These are phyloP conservation scores for Collybia nuda DNA, from an alignment of 768 basidiomycete genomes.

Conservation along the genomic window DNA sequence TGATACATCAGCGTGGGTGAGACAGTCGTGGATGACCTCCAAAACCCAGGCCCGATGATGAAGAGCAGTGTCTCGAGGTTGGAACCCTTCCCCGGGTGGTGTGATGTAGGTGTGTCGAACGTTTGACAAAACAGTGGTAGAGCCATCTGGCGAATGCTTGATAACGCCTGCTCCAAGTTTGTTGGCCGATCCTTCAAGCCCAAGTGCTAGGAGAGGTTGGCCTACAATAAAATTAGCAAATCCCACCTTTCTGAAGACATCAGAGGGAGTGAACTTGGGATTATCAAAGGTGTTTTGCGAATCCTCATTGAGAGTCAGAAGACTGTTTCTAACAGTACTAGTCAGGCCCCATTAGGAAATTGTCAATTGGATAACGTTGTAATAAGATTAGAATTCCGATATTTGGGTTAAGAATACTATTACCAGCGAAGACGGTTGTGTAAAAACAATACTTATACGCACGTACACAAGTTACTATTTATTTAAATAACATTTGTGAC, in stretches of 20 bases:
- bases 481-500: too few species aligned
- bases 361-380: too few species aligned
- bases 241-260: too few species aligned
- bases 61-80: slow-evolving; percentile 91
- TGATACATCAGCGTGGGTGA: slow-evolving; percentile 64
- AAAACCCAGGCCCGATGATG: slow-evolving; percentile 95
- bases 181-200: slow-evolving; percentile 97
- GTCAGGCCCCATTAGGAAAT: too few species aligned
- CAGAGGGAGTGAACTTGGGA: too few species aligned
- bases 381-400: too few species aligned
- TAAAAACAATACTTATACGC: too few species aligned
- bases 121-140: slow-evolving; percentile 82
- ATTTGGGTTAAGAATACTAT: too few species aligned
- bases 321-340: too few species aligned
- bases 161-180: slow-evolving; percentile 95
- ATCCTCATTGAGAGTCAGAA: too few species aligned
- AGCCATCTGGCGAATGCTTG: slow-evolving; percentile 73
- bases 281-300: not conserved
- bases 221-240: slow-evolving; percentile 35
- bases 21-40: slow-evolving; percentile 75
- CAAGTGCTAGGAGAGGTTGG: slow-evolving; percentile 80
- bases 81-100: slow-evolving; percentile 96
- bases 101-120: slow-evolving; percentile 98
- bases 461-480: too few species aligned
- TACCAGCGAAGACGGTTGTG: too few species aligned